Evolutionary conservation across 2,329 filamentous ascomycete genomes (phyloP).

Genomic region (Sporothrix humicola): DNA sequence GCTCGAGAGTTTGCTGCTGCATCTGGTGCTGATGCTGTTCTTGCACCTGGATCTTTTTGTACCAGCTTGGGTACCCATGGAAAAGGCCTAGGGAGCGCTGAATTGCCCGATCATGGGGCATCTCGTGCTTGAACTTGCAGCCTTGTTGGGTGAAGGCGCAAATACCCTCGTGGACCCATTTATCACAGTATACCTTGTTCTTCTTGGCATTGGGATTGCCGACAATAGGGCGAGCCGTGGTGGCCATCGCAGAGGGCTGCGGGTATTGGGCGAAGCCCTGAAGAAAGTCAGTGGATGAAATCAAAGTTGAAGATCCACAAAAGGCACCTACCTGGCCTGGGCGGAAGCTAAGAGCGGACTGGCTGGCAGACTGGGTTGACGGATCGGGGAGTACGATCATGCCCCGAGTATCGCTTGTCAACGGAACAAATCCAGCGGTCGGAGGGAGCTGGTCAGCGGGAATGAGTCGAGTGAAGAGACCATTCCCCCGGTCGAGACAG

Average conservation of each 20-base stretch:
- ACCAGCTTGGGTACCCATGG: conserved; percentile 66
- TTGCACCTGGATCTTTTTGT: conserved; percentile 57
- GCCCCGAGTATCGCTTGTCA: conserved; percentile 48
- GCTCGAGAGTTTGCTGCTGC: neutral
- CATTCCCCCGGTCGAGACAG: conserved; percentile 60
- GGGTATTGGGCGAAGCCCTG: neutral
- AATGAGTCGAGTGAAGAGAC: conserved; percentile 59
- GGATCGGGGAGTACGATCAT: conserved; percentile 53
- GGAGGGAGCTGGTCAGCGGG: conserved; percentile 60
- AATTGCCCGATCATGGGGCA: conserved; percentile 72
- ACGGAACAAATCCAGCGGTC: conserved; percentile 51
- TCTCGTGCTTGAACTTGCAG: conserved; percentile 89
- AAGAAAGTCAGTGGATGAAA: neutral
- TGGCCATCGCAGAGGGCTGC: too few relatives aligned
- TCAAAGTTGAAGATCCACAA: too few relatives aligned
- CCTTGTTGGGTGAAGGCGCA: conserved; percentile 87
- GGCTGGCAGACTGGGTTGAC: neutral
- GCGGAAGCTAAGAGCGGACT: too few relatives aligned
- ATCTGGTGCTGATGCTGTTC: conserved; percentile 42
- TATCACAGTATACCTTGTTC: conserved; percentile 79
- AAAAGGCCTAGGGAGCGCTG: conserved; percentile 74
- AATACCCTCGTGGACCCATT: conserved; percentile 85
- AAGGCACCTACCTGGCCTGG: too few relatives aligned
- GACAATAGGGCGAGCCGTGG: too few relatives aligned
- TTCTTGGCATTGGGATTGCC: conserved; percentile 46